Conservation (phyloP, 192 early-diverging fungal species). For the Coemansia sp. region DNA sequence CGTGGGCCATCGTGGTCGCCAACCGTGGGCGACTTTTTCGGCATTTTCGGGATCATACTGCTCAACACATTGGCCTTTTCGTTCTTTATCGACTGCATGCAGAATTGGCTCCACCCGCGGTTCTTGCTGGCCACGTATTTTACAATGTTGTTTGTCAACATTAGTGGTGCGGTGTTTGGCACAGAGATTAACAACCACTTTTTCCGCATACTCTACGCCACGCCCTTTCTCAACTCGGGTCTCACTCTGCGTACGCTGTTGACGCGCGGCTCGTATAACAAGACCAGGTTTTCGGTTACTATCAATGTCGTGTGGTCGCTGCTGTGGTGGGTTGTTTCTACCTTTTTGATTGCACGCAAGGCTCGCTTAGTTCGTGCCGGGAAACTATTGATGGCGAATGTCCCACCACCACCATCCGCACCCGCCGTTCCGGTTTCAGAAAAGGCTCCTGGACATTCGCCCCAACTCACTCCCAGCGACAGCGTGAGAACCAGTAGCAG, state of each 20-base stretch:
- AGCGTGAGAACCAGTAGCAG: not conserved
- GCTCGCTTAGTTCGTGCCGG: slow-evolving; percentile 42
- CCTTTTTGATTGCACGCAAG: slow-evolving; percentile 50
- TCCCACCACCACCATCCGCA: slow-evolving; percentile 35
- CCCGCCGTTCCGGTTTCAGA: slow-evolving; percentile 1
- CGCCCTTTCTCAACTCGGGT: slow-evolving; percentile 40
- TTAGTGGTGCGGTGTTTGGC: slow-evolving; percentile 45
- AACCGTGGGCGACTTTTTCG: slow-evolving; percentile 42
- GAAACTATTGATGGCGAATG: slow-evolving; percentile 42
- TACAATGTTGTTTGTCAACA: slow-evolving; percentile 46
- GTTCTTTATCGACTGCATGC: slow-evolving; percentile 55
- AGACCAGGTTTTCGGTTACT: slow-evolving; percentile 30
- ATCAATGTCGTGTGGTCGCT: slow-evolving; percentile 34
- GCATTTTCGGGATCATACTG: slow-evolving; percentile 37
- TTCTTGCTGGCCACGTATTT: slow-evolving; percentile 50
- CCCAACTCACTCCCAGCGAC: not conserved
- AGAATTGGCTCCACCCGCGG: slow-evolving; percentile 51
- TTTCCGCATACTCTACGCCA: slow-evolving; percentile 48
- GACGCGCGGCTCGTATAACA: slow-evolving; percentile 39
- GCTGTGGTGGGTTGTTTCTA: slow-evolving; percentile 46
- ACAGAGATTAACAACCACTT: slow-evolving; percentile 53
- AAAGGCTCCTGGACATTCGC: not conserved
- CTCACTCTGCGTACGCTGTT: slow-evolving; percentile 40
- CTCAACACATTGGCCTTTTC: slow-evolving; percentile 46
- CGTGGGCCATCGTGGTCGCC: slow-evolving; percentile 43